These are phyloP conservation scores for Astraeus odoratus DNA, from an alignment of 768 basidiomycete species.

Conservation along the genomic window DNA sequence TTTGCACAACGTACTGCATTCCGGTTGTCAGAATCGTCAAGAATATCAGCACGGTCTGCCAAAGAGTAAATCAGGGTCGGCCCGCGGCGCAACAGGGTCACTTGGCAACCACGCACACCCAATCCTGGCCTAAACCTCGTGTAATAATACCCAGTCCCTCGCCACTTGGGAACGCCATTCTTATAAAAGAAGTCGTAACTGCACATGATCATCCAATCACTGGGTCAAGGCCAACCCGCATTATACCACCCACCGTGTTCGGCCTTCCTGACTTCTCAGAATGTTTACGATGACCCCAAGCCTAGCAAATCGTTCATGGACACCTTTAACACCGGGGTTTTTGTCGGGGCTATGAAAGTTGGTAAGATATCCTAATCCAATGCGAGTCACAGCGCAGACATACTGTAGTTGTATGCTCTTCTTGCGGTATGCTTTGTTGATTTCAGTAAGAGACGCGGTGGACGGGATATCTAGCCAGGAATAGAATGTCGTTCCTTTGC, in stretches of 20 bases:
- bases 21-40: constrained; percentile 69
- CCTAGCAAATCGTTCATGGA: constrained; percentile 88
- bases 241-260: constrained; percentile 55
- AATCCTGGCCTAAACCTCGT: constrained; percentile 93
- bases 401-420: constrained; percentile 88
- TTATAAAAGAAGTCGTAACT: constrained; percentile 95
- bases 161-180: constrained; percentile 95
- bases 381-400: constrained; percentile 23
- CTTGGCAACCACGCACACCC: constrained; percentile 40
- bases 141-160: constrained; percentile 96
- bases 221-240: neutral
- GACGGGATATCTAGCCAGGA: constrained; percentile 81
- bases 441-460: constrained; percentile 67
- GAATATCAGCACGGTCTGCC: constrained; percentile 70
- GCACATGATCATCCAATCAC: neutral
- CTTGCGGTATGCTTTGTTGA: constrained; percentile 86
- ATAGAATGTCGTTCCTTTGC: constrained; percentile 93
- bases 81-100: neutral
- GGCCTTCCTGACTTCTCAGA: constrained; percentile 64
- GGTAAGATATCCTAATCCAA: constrained; percentile 1
- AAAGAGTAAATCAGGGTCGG: constrained; percentile 4
- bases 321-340: constrained; percentile 76
- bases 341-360: constrained; percentile 74
- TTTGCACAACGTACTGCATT: constrained; percentile 77
- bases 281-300: constrained; percentile 83